These are phyloP conservation scores for Candolleomyces aberdarensis DNA, from an alignment of 768 basidiomycete species.

Conservation along the genomic window DNA sequence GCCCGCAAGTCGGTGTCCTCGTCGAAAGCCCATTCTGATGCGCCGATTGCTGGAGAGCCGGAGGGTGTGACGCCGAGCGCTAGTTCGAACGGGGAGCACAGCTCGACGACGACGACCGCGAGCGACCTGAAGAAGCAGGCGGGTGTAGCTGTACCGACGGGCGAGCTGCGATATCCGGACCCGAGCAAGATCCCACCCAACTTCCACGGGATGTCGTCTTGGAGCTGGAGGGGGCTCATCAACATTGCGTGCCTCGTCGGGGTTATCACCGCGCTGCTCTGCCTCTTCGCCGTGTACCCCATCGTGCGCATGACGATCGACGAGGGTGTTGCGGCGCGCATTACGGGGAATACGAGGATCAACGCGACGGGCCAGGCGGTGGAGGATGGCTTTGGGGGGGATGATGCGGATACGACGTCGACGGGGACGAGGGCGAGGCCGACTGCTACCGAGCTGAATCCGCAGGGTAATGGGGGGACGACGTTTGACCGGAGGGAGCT, in stretches of 20 bases:
- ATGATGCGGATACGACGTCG: not conserved
- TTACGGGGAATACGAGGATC: constrained; percentile 56
- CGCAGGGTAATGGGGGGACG: not conserved
- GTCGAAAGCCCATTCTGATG: not conserved
- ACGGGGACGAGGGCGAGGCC: not conserved
- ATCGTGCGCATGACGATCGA: constrained; percentile 43
- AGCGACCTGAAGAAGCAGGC: not conserved
- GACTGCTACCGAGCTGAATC: constrained; percentile 2
- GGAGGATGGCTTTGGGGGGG: not conserved
- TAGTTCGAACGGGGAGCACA: not conserved
- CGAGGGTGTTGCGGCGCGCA: constrained; percentile 34
- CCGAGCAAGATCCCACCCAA: not conserved
- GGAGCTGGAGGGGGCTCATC: constrained; percentile 30
- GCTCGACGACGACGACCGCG: not conserved
- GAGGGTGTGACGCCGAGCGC: not conserved
- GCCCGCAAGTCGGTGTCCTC: not conserved
- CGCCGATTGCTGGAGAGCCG: too few relatives aligned
- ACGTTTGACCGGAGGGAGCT: not conserved
- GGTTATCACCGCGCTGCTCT: constrained; percentile 55
- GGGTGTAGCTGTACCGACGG: not conserved
- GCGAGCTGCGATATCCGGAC: not conserved
- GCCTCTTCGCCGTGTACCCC: constrained; percentile 78
- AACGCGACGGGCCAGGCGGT: constrained; percentile 67
- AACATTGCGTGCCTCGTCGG: constrained; percentile 66
- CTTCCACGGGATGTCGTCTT: constrained; percentile 14